Evolutionary conservation across 768 basidiomycete species (phyloP), one percentile per base, ranked within the genome.

Genomic region (Kondoa malvinella): DNA sequence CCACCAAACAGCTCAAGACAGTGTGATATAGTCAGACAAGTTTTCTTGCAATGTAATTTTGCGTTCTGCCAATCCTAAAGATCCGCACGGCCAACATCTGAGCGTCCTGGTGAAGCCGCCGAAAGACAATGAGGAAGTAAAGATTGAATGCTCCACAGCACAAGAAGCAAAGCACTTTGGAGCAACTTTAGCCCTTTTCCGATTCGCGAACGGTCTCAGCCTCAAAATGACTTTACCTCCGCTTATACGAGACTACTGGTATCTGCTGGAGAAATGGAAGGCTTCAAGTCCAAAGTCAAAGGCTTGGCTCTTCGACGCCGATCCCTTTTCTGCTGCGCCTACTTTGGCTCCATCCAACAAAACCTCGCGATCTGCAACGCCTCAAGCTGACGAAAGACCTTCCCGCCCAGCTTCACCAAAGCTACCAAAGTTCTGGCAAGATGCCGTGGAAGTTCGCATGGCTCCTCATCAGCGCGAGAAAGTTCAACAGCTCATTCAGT

Each of bases 121-220:
- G 74, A 50, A 50, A 50, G 87, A 88, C 1, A 82, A 85, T 3
- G 32, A 34, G 14, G 14, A 15, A 4, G 26, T 56, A n/a, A 26
- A 64, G 16, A 69, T 87, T 71, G 78, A 82, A 58, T 80, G 83
- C 69, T 80, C 83, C 1, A 85, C 85, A n/a, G 81, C 85, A 4
- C 75, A 86, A 27, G 89, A 94, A 77, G 90, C 91, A 31, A 87
- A 86, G 66, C 92, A 95, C 75, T 92, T 88, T 86, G 90, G 86
- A 50, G 90, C 90, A 17, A 87, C 70, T 14, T 72, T 72, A 30
- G 70, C 72, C 4, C 60, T 75, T 3, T 72, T 70, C 64, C 71
- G 73, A 30, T 72, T 75, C 59, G 67, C 72, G 12, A 73, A 73
- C 66, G 70, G 71, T 63, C 70, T 74, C 1, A 69, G 68, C 1